Evolutionary conservation across 495 filamentous ascomycete genomes (phyloP), one percentile per base, ranked within the genome.

Genomic region (Letharia lupina): DNA sequence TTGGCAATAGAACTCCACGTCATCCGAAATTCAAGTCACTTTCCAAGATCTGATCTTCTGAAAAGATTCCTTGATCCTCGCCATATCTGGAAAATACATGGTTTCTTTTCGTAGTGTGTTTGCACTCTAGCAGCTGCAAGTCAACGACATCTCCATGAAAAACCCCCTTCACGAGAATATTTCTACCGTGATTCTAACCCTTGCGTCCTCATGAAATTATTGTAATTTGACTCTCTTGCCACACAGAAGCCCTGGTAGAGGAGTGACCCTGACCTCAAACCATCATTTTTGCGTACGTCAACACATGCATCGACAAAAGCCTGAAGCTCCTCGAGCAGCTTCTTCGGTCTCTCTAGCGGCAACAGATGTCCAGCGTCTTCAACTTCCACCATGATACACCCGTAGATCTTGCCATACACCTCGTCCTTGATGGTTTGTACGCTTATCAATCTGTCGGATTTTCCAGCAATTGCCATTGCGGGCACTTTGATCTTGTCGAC

Each of bases 341-440:
- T 54, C 28, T 54, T 33, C 13, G 50, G 50, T 33, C 28, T 54
- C 50, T 54, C 50, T 3, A 54, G 50, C 23, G 50, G 50, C 50
- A 54, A 33, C 28, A 54, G 28, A 54, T 54, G 50, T 33, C 50
- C 50, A 54, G 50, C 50, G 15, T 54, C 50, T 54, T 54, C 50
- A 31, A 54, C 50, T 54, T 54, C 50, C 3, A 54, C 50, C 50
- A 54, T 15, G 6, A 54, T 6, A 33, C 50, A 15, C 13, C 50
- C 50, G 50, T 54, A 33, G 28, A 54, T 33, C 28, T 31, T 54
- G 23, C n/a, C 23, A 54, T 54, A 54, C 28, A 54, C 50, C 28
- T 31, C 2, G 23, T 54, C 28, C 5, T 2, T 54, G 50, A 54
- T 12, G 3, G 28, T 54, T 28, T 54, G 23, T 54, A 31, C 13